Evolutionary conservation across 768 basidiomycete species (phyloP), one percentile per base, ranked within the genome.

Genomic region (Suillus variegatus): DNA sequence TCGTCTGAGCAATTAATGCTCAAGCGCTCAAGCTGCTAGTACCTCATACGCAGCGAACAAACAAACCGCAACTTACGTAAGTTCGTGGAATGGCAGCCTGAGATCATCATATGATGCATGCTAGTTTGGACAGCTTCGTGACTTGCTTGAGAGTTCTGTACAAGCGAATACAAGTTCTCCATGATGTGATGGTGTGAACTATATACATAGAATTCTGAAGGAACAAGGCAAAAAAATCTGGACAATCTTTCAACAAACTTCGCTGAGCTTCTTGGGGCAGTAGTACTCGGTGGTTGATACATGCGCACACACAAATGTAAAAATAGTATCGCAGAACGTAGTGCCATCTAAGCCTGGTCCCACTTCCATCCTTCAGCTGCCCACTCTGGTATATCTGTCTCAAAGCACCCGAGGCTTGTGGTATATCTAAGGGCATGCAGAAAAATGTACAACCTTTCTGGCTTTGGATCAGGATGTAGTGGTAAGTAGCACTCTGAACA

Each of bases 401-500:
- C 88, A 70, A 92, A 97, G 35, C 84, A 78, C n/a, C 94, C 94
- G 52, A 95, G 80, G 67, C 86, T 88, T 14, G 90, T 90, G 58
- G 89, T 92, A 77, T 95, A 98, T 70, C 85, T 85, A 72, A 92
- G 76, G 35, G 97, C 96, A 72, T 99, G 97, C 73, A 99, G 78
- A 78, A 96, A 99, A 69, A 99, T 99, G 78, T 94, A 98, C 64
- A 99, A 81, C 66, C 88, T 88, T 75, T 95, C 94, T 2, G 96
- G 95, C 72, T 86, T 88, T 2, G 97, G 97, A 77, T 99, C 97
- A 13, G 95, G 94, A 64, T 95, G 89, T 32, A 98, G 78, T 18
- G 97, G 97, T 55, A 97, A 81, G 76, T 92, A 98, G 75, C 97
- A 99, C 73, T 94, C 93, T 1, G 86, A 82, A 75, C 97, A 99